Base-by-base conservation (phyloP, 108 stramenopile species). In the Seminavis robusta region DNA sequence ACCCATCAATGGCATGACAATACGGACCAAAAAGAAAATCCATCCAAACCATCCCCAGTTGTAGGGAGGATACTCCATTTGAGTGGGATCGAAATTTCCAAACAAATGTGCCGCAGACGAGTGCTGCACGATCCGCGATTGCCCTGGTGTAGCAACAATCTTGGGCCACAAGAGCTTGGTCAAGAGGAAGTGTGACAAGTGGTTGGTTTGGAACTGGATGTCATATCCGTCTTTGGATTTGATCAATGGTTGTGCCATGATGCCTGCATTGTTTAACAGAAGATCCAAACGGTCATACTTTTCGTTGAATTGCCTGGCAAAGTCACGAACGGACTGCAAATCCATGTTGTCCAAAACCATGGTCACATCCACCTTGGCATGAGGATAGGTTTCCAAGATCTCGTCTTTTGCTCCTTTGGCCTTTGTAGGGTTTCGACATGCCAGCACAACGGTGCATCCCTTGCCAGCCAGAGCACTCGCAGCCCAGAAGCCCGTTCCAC, bases 401-500 rank as follows among this genome's bases (percentile, higher is more conserved):
- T 69, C 68, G 17, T 61, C 41, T 8, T 24, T 28, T 10, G 68
- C 68, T 6, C n/a, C 49, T 20, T 48, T 32, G 0, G 33, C 62
- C 0, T 52, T 70, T n/a, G 36, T 38, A 9, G 61, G 42, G 44
- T 71, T 64, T 1, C 80, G 67, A 66, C 80, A 82, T 2, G 64
- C 77, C 41, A 82, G 47, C 9, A 58, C 61, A 17, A 82, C 77
- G 4, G 47, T 19, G 9, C 65, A 76, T 15, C 80, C 76, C 41
- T 50, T 52, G 4, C 33, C 25, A 0, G 74, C 53, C 15, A 82
- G 52, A 11, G 52, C 52, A 19, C 43, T 47, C 20, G 76, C 44
- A 9, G 72, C 48, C 43, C 59, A 63, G 38, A 53, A 75, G 33
- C 80, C 80, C 23, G 75, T 72, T 0, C 80, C 80, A 8, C 63